Evolutionary conservation across 805 yeast genomes (phyloP), one percentile per base, ranked within the genome.

Genomic region (Wickerhamomyces canadensis): DNA sequence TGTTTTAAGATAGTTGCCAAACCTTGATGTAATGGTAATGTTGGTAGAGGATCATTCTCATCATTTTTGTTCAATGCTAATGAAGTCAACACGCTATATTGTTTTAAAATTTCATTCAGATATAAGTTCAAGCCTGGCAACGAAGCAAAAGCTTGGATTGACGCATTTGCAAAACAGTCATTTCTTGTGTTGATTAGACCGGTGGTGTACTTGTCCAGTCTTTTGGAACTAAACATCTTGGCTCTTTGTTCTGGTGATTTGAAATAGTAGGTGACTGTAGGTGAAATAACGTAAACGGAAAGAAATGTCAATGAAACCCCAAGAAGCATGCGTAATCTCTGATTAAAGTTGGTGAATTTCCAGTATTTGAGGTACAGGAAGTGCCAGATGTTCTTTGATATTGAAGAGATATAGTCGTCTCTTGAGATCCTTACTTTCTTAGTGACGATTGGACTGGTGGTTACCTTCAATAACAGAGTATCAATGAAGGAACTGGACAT

Each of bases 131-230:
- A 52, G 0, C 72, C 70, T 1, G 84, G 80, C 14, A 81, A 55
- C 0, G 87, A 62, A 14, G 80, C 73, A 37, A 84, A 68, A 0
- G 89, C 93, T 57, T 91, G 98, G 15, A 93, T 53, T 1, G 89
- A 79, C 7, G 94, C 76, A 54, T 93, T 91, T 43, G 96, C 96
- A 64, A 86, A 91, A 58, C 98, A 91, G 57, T 88, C 96, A 47
- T 86, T 85, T 42, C 89, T 74, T 45, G 80, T 68, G 58, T 91
- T 93, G 47, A 80, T 70, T 31, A 91, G 64, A 3, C 97, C 97
- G 0, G 93, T 86, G 10, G 95, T 82, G 51, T 76, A 67, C 46
- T 74, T 80, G 47, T 83, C 91, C 7, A 82, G 78, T 54, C 93
- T 64, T 38, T 70, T 73, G 64, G 68, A 47, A 60, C 49, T 48